Evolutionary conservation across 2,329 filamentous ascomycete genomes (phyloP).

Genomic region (Fusarium bulbicola): DNA sequence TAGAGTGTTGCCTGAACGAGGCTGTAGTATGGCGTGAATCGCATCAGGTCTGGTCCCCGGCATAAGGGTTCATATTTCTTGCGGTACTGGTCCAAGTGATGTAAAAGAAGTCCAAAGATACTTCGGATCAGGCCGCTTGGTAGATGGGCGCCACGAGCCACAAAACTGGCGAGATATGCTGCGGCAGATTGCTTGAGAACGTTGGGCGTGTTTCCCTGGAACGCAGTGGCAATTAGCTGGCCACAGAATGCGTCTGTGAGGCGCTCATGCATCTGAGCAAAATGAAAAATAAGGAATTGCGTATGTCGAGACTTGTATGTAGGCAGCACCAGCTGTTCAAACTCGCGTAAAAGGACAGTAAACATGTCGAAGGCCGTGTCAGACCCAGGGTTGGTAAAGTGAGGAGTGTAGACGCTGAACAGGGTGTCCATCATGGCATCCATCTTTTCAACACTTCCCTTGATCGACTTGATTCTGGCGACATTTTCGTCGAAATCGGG

Average conservation of each 20-base stretch:
- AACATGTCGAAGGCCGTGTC: constrained; percentile 77
- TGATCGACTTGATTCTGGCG: constrained; percentile 74
- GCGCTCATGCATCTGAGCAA: constrained; percentile 81
- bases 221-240: constrained; percentile 64
- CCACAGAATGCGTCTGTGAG: constrained; percentile 86
- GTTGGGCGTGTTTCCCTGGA: constrained; percentile 71
- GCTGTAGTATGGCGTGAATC: constrained; percentile 86
- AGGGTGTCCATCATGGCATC: constrained; percentile 89
- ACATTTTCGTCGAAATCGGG: constrained; percentile 71
- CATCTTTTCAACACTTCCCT: constrained; percentile 87
- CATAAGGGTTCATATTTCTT: constrained; percentile 76
- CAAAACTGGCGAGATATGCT: constrained; percentile 93
- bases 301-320: constrained; percentile 93
- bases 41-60: constrained; percentile 83
- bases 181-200: constrained; percentile 85
- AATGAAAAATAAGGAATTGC: constrained; percentile 96
- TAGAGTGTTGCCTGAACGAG: constrained; percentile 90
- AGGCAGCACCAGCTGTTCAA: constrained; percentile 86
- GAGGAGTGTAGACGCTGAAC: constrained; percentile 81
- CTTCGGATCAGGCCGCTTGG: constrained; percentile 79
- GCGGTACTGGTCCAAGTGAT: constrained; percentile 81
- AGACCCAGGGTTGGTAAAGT: constrained; percentile 74
- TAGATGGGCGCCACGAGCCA: constrained; percentile 87
- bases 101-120: constrained; percentile 81
- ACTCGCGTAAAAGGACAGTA: constrained; percentile 83